Conservation (phyloP, 208 protist genomes). For the Trypanosoma mega region DNA sequence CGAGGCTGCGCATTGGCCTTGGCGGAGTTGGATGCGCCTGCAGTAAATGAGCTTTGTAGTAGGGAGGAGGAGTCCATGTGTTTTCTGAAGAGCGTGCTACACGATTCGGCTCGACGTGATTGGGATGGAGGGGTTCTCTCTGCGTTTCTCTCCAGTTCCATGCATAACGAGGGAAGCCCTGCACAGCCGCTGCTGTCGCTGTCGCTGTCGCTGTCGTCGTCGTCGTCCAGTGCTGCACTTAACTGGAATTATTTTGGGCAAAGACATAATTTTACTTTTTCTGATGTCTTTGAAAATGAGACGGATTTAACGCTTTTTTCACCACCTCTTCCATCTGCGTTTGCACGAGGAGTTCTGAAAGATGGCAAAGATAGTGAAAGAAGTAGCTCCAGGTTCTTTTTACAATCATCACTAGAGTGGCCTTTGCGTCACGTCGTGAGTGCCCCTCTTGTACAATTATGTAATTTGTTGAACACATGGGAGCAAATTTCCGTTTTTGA, state of each 20-base stretch:
- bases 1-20: conserved; percentile 31
- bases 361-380: not conserved
- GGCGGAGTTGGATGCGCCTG: conserved; percentile 23
- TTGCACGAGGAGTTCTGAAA: conserved; percentile 12
- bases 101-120: conserved; percentile 10
- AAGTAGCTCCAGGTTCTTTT: no score
- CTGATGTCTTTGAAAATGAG: conserved; percentile 15
- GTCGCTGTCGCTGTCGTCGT: not conserved
- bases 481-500: not conserved
- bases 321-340: conserved; percentile 1
- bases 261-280: not conserved
- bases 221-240: not conserved
- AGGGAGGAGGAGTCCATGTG: conserved; percentile 27
- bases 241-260: not conserved
- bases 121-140: conserved; percentile 15
- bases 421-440: conserved; percentile 13
- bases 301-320: conserved; percentile 7
- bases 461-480: conserved; percentile 8
- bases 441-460: conserved; percentile 24
- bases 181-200: not conserved
- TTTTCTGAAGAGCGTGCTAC: conserved; percentile 23
- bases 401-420: conserved; percentile 21
- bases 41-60: conserved; percentile 25
- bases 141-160: conserved; percentile 18
- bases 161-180: not conserved